These are phyloP conservation scores for Marchantia polymorpha DNA, from an alignment of 225 moss, liverwort and hornwort genomes.

Conservation along the genomic window DNA sequence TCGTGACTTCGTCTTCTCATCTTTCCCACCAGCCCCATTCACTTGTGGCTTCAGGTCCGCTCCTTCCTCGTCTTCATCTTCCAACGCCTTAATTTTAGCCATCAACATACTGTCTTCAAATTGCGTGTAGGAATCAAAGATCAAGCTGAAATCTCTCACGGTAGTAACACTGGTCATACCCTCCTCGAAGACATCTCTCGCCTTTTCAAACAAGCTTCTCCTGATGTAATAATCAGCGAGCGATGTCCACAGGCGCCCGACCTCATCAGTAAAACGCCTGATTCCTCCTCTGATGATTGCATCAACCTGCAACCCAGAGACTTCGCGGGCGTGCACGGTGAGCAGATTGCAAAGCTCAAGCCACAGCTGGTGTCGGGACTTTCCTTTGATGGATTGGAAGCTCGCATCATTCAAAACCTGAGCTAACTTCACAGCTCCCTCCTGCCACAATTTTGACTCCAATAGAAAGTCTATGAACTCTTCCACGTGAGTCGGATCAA, in stretches of 20 bases:
- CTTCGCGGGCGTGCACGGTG: conserved; percentile 84
- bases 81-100: conserved; percentile 65
- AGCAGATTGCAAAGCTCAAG: conserved; percentile 84
- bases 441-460: conserved; percentile 81
- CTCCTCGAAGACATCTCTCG: conserved; percentile 91
- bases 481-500: conserved; percentile 72
- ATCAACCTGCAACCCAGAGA: conserved; percentile 85
- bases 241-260: conserved; percentile 95
- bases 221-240: conserved; percentile 86
- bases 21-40: conserved; percentile 25
- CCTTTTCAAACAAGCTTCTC: conserved; percentile 82
- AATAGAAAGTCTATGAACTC: conserved; percentile 90
- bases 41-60: conserved; percentile 6
- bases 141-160: conserved; percentile 88
- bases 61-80: conserved; percentile 43
- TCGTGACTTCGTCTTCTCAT: conserved; percentile 2
- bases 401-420: conserved; percentile 77
- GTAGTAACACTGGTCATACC: conserved; percentile 87
- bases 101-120: conserved; percentile 86
- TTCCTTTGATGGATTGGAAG: conserved; percentile 78
- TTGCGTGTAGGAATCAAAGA: conserved; percentile 91
- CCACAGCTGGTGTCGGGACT: conserved; percentile 92
- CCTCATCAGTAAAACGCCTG: conserved; percentile 87
- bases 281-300: conserved; percentile 94
- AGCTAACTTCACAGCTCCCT: conserved; percentile 78